Evolutionary conservation across 352 stramenopile genomes (phyloP).

Genomic region (Globisporangium viniferum): DNA sequence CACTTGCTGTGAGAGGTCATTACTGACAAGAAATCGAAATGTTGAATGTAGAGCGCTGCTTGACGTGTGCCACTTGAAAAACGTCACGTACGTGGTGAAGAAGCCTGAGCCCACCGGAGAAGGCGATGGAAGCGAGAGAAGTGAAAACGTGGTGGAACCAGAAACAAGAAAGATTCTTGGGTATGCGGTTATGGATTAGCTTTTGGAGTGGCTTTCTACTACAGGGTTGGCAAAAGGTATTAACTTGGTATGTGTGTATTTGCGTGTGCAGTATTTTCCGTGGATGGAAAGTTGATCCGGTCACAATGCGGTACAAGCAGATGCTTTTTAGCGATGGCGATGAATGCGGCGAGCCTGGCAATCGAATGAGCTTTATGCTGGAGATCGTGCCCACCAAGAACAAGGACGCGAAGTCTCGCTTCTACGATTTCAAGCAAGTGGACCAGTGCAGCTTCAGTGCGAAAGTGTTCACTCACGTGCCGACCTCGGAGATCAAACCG

Average conservation of each 20-base stretch:
- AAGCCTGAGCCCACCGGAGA: slow-evolving; percentile 17
- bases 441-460: slow-evolving; percentile 54
- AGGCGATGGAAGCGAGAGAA: background rate
- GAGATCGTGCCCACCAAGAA: slow-evolving; percentile 54
- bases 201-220: background rate
- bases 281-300: slow-evolving; percentile 77
- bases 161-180: slow-evolving; percentile 48
- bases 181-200: slow-evolving; percentile 19
- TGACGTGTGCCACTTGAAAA: slow-evolving; percentile 58
- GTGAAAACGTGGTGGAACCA: background rate
- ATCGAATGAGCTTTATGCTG: slow-evolving; percentile 42
- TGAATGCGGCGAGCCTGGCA: slow-evolving; percentile 40
- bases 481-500: slow-evolving; percentile 34
- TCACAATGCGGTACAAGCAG: slow-evolving; percentile 74
- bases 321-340: slow-evolving; percentile 78
- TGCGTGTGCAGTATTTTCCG: slow-evolving; percentile 52
- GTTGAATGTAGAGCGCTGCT: slow-evolving; percentile 38
- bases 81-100: slow-evolving; percentile 47
- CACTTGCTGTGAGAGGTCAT: background rate
- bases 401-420: slow-evolving; percentile 28
- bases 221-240: background rate
- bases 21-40: background rate
- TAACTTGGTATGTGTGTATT: slow-evolving; percentile 2
- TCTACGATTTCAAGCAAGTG: slow-evolving; percentile 58
- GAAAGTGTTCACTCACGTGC: slow-evolving; percentile 46